Evolutionary conservation across 352 stramenopile species (phyloP), one percentile per base, ranked within the genome.

Genomic region (Blastocystis hominis): DNA sequence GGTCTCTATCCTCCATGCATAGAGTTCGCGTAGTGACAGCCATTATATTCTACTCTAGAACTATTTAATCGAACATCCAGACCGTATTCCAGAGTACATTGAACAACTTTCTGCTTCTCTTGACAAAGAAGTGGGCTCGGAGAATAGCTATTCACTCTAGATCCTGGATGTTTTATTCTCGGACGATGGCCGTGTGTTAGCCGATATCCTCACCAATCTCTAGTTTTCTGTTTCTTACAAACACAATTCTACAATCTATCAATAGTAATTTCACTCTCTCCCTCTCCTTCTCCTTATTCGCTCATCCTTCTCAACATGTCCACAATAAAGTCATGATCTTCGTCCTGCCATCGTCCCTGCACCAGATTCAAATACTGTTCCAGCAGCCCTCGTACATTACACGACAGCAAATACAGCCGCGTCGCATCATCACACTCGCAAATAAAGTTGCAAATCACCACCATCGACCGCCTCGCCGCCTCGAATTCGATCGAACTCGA

Each of bases 381-480:
- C 50, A 84, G 44, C 13, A 84, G 36, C 4, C 50, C 24, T 30
- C 30, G 40, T 13, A 84, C 38, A 47, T 84, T 66, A 17, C 68
- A 34, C 56, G 59, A 38, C 20, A 84, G 17, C 15, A 84, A 68
- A 7, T 54, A 68, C 2, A 69, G 38, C 3, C 72, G 46, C 36
- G 72, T 84, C 55, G 66, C 20, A 47, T 84, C 72, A 47, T 17
- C 54, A 30, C 72, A 84, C 30, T 84, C 72, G 42, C 72, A 84
- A 24, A 84, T 84, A 44, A 84, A 84, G 38, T 84, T 84, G 38
- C 72, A 84, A 46, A 84, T 59, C 20, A 84, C 36, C n/a, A 84
- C 72, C 72, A 84, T 84, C 9, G 72, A 84, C 1, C 72, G 54
- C n/a, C 72, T 84, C 36, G 72, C 54, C 36, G 72, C 72, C 55